These are phyloP conservation scores for Scopulariopsis brevicaulis DNA, from an alignment of 2,329 filamentous ascomycete species.

Conservation along the genomic window DNA sequence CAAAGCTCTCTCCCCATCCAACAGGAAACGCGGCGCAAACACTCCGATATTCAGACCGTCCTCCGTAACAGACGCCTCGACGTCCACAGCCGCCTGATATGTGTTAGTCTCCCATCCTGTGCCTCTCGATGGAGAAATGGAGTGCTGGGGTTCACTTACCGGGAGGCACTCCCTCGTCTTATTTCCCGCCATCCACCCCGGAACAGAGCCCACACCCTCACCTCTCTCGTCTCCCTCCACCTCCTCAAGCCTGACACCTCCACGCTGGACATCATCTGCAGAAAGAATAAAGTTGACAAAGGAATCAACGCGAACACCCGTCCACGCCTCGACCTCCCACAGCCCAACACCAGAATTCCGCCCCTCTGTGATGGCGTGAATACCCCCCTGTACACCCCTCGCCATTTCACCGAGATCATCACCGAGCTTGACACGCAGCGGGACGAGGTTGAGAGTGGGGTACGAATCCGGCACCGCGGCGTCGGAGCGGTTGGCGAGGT, in stretches of 20 bases:
- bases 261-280: conserved; percentile 15
- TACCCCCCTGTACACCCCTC: conserved; percentile 51
- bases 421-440: conserved; percentile 43
- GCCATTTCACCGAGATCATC: conserved; percentile 37
- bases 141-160: conserved; percentile 13
- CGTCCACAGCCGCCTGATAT: conserved; percentile 24
- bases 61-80: conserved; percentile 23
- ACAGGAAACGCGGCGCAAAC: conserved; percentile 20
- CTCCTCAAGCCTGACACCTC: not conserved
- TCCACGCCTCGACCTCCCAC: conserved; percentile 66
- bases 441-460: conserved; percentile 72
- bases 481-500: conserved; percentile 65
- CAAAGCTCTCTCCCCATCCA: conserved; percentile 15
- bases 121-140: not conserved
- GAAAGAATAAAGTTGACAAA: conserved; percentile 74
- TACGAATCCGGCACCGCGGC: conserved; percentile 25
- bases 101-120: not conserved
- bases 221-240: not conserved
- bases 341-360: conserved; percentile 50
- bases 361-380: conserved; percentile 45
- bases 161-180: conserved; percentile 16
- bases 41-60: conserved; percentile 24
- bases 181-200: conserved; percentile 12
- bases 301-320: conserved; percentile 54
- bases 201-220: conserved; percentile 4